Percentiles rank a stretch among this genome's conserved stretches.
These are phyloP conservation scores for Pinus albicaulis DNA, from an alignment of 75 land plant genomes.

Conservation along the genomic window DNA sequence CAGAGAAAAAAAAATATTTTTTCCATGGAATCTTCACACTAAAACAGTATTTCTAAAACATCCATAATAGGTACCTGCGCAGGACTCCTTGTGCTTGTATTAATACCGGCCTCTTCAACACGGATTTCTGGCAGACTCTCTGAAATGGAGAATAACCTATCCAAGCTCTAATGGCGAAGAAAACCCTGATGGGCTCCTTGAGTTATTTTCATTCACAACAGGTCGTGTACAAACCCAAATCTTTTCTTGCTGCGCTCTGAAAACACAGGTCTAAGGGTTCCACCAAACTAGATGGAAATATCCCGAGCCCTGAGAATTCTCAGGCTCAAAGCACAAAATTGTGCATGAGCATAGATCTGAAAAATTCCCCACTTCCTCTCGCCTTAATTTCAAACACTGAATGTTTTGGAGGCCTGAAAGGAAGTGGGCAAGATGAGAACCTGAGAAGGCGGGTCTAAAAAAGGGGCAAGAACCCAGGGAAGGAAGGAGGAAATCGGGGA, in stretches of 20 bases:
- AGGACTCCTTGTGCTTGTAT: background rate
- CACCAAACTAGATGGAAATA: background rate
- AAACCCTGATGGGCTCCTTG: background rate
- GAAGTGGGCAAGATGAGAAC: no score
- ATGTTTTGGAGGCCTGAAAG: no score
- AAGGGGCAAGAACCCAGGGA: background rate
- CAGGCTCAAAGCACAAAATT: background rate
- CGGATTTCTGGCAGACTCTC: background rate
- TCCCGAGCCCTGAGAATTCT: background rate
- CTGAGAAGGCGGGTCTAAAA: background rate
- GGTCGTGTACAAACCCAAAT: background rate
- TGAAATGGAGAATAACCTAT: background rate
- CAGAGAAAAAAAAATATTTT: no score
- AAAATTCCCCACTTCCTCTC: constrained; percentile 7
- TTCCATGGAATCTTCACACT: no score
- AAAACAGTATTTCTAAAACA: background rate
- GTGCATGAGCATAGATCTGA: background rate
- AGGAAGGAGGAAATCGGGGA: background rate
- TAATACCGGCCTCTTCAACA: no score
- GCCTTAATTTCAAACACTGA: background rate
- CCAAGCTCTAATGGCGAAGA: background rate
- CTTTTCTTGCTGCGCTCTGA: no score
- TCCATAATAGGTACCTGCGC: background rate
- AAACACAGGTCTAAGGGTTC: background rate
- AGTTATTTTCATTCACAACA: background rate